Percentiles rank a stretch among this genome's conserved stretches.
Conservation (phyloP, 768 basidiomycete genomes). For the Psilocybe subaeruginosa region DNA sequence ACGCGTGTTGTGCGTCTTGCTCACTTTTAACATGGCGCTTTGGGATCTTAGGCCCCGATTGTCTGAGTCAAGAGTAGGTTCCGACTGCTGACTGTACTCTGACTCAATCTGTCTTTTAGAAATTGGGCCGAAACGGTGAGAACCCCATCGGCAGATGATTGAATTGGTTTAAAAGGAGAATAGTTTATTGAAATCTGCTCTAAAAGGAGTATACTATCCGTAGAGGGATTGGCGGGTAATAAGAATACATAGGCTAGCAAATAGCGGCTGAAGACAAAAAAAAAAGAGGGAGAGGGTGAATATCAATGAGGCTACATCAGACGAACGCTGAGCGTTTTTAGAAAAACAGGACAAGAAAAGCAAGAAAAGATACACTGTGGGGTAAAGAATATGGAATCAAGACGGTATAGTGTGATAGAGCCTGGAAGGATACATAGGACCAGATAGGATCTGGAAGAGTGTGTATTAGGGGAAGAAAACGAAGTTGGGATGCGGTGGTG, state of each 20-base stretch:
- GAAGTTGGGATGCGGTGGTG: constrained; percentile 10
- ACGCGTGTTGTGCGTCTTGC: background rate
- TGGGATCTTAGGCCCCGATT: background rate
- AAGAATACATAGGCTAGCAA: constrained; percentile 22
- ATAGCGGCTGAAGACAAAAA: constrained; percentile 16
- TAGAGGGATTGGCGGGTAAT: constrained; percentile 10
- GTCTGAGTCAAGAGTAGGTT: background rate
- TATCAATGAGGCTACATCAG: constrained; percentile 21
- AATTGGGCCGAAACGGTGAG: background rate
- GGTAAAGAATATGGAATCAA: background rate
- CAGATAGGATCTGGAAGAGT: constrained; percentile 11
- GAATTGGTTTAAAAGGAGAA: background rate
- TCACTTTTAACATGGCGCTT: background rate
- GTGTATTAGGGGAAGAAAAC: constrained; percentile 7
- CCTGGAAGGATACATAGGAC: constrained; percentile 15
- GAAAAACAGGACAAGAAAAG: constrained; percentile 12
- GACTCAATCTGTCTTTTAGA: background rate
- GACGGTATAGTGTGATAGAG: constrained; percentile 3
- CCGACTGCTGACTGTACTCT: background rate
- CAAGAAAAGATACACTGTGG: constrained; percentile 14
- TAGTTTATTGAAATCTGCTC: constrained; percentile 15
- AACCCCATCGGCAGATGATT: background rate
- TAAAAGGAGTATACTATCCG: constrained; percentile 14
- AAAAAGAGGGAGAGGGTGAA: background rate
- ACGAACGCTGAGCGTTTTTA: constrained; percentile 6